Percentiles rank a stretch among this genome's conserved stretches.
Conservation (phyloP, 805 yeast species). For the Sporopachydermia quercuum region DNA sequence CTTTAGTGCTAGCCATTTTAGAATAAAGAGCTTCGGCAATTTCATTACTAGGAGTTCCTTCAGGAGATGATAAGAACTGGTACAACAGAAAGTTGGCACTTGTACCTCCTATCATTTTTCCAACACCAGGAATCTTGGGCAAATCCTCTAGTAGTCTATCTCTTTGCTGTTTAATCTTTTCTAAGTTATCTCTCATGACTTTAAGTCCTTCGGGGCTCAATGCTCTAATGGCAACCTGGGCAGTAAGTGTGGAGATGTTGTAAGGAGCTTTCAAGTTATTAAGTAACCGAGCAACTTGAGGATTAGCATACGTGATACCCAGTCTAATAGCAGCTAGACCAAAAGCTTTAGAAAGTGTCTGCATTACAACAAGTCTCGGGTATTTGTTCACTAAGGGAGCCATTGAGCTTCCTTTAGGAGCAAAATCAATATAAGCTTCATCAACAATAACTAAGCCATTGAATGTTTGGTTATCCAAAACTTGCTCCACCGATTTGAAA, state of each 20-base stretch:
- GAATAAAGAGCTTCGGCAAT: slow-evolving; percentile 55
- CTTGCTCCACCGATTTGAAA: slow-evolving; percentile 29
- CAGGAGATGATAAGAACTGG: slow-evolving; percentile 42
- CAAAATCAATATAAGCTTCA: slow-evolving; percentile 90
- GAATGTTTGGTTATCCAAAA: slow-evolving; percentile 36
- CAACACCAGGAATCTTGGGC: slow-evolving; percentile 45
- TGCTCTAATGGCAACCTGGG: slow-evolving; percentile 65
- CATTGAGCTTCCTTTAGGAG: slow-evolving; percentile 50
- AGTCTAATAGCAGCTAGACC: slow-evolving; percentile 92
- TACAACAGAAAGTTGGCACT: slow-evolving; percentile 79
- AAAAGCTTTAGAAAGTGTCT: slow-evolving; percentile 87
- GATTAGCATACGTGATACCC: slow-evolving; percentile 61
- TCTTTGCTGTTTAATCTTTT: slow-evolving; percentile 40
- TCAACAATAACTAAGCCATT: slow-evolving; percentile 76
- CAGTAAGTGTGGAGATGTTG: slow-evolving; percentile 71
- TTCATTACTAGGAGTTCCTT: slow-evolving; percentile 51
- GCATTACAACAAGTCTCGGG: slow-evolving; percentile 77
- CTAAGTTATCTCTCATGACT: slow-evolving; percentile 42
- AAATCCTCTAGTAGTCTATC: slow-evolving; percentile 35
- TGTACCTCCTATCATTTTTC: slow-evolving; percentile 64
- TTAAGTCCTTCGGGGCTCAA: slow-evolving; percentile 40
- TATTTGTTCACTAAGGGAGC: slow-evolving; percentile 67
- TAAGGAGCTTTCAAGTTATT: slow-evolving; percentile 95
- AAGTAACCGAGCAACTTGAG: slow-evolving; percentile 46
- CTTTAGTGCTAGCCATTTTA: slow-evolving; percentile 52